Percentiles rank a stretch among this genome's conserved stretches.
phyloP scores from a whole-genome alignment of 345 rosid genomes.

The Geranium rotundifolium region DNA sequence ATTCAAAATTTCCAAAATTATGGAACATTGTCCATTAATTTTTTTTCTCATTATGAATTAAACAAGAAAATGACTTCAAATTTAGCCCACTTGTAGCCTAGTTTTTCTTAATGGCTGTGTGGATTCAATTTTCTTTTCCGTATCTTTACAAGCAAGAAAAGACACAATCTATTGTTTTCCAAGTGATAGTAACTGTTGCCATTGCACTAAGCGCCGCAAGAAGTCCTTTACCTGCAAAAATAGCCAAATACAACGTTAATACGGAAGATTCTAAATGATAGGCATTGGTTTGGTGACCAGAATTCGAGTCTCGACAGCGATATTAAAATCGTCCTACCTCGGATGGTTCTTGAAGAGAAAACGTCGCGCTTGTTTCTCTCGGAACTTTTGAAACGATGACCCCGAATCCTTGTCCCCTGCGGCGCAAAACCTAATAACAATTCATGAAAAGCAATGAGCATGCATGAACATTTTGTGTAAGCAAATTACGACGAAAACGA shows the following conservation, averaged over 20 bases:
- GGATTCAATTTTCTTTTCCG: neutral
- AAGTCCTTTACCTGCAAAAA: conserved; percentile 59
- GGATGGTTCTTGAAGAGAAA: conserved; percentile 74
- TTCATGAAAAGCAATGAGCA: neutral
- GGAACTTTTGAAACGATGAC: conserved; percentile 79
- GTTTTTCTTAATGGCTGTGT: neutral
- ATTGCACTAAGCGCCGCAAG: conserved; percentile 54
- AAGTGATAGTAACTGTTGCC: conserved; percentile 30
- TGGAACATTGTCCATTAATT: neutral
- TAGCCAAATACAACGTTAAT: neutral
- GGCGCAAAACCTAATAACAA: conserved; percentile 44
- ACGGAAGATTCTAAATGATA: neutral
- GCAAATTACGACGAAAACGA: neutral
- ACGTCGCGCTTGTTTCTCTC: conserved; percentile 78
- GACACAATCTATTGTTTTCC: conserved; percentile 3
- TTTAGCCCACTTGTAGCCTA: conserved; percentile 10
- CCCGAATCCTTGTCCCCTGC: conserved; percentile 76
- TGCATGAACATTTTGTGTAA: neutral
- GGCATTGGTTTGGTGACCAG: no score
- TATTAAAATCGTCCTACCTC: conserved; percentile 29
- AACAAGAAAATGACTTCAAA: conserved; percentile 16
- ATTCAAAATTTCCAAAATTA: no score
- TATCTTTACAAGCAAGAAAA: neutral
- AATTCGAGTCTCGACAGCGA: neutral
- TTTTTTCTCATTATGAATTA: neutral